Evolutionary conservation across 495 filamentous ascomycete genomes (phyloP).

Genomic region (Trichoderma parareesei): DNA sequence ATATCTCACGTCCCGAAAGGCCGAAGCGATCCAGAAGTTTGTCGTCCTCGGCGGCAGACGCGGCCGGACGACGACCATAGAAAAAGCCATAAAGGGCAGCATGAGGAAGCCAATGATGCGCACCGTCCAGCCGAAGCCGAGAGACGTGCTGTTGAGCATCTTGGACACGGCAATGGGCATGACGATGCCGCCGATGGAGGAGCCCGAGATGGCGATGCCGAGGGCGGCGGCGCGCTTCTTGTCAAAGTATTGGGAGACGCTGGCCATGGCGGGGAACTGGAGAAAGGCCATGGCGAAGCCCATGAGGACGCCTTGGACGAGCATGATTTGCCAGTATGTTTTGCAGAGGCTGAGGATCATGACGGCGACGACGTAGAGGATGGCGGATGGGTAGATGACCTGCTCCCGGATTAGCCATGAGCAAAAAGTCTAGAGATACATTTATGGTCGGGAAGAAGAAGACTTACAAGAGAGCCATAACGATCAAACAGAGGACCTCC

Average conservation of each 20-base stretch:
- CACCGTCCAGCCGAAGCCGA: conserved; percentile 55
- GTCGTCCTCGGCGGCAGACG: conserved; percentile 38
- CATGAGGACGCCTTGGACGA: conserved; percentile 51
- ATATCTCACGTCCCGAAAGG: conserved; percentile 31
- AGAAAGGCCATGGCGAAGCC: conserved; percentile 44
- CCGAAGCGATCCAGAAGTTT: conserved; percentile 31
- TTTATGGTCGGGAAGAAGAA: background rate
- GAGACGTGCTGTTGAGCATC: conserved; percentile 26
- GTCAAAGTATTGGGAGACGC: conserved; percentile 48
- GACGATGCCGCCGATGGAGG: conserved; percentile 49
- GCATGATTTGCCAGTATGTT: conserved; percentile 54
- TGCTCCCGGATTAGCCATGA: conserved; percentile 21
- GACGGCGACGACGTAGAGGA: conserved; percentile 30
- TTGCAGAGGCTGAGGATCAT: conserved; percentile 54
- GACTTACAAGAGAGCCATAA: conserved; percentile 35
- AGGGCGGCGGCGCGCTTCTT: conserved; percentile 45
- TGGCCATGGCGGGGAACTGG: conserved; percentile 42
- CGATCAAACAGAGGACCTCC: conserved; percentile 46
- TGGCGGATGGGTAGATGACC: conserved; percentile 31
- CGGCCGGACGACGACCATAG: conserved; percentile 31
- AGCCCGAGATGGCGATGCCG: conserved; percentile 47
- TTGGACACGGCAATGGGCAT: conserved; percentile 39
- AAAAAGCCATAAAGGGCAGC: conserved; percentile 37
- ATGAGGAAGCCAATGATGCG: conserved; percentile 51
- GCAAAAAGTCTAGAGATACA: conserved; percentile 17